These are phyloP conservation scores for Saposhnikovia divaricata DNA, from an alignment of 129 eudicot genomes.

Conservation along the genomic window DNA sequence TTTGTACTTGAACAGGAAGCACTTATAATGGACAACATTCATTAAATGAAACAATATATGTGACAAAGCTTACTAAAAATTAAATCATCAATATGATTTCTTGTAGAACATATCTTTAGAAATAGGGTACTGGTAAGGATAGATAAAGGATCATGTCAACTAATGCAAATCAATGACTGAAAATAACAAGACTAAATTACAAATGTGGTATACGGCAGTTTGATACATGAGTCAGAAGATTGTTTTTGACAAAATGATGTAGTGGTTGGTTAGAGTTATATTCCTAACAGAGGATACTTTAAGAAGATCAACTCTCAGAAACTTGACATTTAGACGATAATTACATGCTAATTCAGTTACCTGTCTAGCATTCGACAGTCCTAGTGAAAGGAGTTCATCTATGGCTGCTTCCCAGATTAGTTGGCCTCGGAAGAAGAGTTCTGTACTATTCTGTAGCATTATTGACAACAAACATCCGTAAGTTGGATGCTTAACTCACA, in stretches of 20 bases:
- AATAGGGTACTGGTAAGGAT: background rate
- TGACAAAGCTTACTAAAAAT: background rate
- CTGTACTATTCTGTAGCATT: constrained; percentile 63
- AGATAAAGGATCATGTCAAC: background rate
- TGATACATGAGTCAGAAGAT: background rate
- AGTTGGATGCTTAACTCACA: background rate
- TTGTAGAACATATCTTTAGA: background rate
- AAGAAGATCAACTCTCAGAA: background rate
- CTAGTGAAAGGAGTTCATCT: constrained; percentile 55
- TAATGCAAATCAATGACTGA: background rate
- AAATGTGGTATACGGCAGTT: background rate
- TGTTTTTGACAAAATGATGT: background rate
- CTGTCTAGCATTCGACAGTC: constrained; percentile 61
- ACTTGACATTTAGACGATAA: background rate
- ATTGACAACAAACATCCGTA: constrained; percentile 17
- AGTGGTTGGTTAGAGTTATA: background rate
- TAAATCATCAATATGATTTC: background rate
- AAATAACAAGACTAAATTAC: background rate
- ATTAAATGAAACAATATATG: background rate
- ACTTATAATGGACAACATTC: background rate
- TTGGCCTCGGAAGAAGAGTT: constrained; percentile 80
- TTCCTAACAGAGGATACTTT: background rate
- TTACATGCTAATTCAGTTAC: constrained; percentile 18
- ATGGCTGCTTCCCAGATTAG: constrained; percentile 74
- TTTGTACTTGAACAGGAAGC: background rate